Conservation (phyloP, 495 filamentous ascomycete genomes). For the Podospora pseudopauciseta region DNA sequence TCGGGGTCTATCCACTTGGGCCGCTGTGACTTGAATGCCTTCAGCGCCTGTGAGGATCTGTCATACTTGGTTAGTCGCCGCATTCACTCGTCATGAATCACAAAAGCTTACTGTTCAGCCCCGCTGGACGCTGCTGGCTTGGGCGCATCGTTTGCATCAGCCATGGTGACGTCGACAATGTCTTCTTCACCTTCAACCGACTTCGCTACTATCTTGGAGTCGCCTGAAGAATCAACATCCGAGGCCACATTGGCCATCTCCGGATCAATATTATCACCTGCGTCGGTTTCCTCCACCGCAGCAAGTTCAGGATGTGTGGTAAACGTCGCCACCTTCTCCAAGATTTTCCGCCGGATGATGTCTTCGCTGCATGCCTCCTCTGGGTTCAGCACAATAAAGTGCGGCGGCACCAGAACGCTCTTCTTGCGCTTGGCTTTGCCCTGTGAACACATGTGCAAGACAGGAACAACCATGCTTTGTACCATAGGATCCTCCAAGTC, state of each 20-base stretch:
- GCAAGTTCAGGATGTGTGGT: slow-evolving; percentile 43
- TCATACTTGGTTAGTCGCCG: neutral
- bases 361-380: slow-evolving; percentile 50
- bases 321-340: slow-evolving; percentile 47
- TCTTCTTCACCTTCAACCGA: slow-evolving; percentile 89
- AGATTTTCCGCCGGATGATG: slow-evolving; percentile 48
- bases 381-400: slow-evolving; percentile 50
- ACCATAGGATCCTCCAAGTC: slow-evolving; percentile 61
- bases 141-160: slow-evolving; percentile 46
- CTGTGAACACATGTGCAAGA: slow-evolving; percentile 60
- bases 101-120: slow-evolving; percentile 20
- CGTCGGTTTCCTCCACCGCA: slow-evolving; percentile 43
- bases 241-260: slow-evolving; percentile 72
- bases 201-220: slow-evolving; percentile 63
- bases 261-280: slow-evolving; percentile 55
- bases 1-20: slow-evolving; percentile 47
- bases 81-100: neutral
- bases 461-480: slow-evolving; percentile 71
- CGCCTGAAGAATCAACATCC: slow-evolving; percentile 62
- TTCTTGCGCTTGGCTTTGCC: slow-evolving; percentile 16
- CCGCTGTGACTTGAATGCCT: slow-evolving; percentile 33
- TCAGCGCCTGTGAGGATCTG: slow-evolving; percentile 4
- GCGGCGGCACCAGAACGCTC: slow-evolving; percentile 33
- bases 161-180: slow-evolving; percentile 86
- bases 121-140: slow-evolving; percentile 14